Base-by-base conservation (phyloP, 2,329 filamentous ascomycete species). In the Didymella keratinophila region DNA sequence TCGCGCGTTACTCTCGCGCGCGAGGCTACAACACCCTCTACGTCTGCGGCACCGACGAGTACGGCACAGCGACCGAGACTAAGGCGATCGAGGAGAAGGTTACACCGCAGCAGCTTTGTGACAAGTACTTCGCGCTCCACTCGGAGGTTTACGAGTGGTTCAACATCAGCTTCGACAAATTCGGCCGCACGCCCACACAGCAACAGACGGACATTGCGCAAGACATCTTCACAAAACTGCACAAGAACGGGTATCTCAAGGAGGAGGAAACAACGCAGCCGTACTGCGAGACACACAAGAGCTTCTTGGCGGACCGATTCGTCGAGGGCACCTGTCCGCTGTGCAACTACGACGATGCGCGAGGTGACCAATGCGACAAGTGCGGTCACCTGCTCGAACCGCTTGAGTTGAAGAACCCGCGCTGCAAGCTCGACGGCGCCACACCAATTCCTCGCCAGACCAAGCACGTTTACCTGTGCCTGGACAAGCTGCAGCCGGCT, bases 141-240 rank as follows among this genome's bases (percentile, higher is more conserved):
- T 88, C 92, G 70, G 91, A 90, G 47, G 90, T 97, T 66, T 98
- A 98, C 78, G 86, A 96, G 77, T 97, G 94, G 92, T 99, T 99
- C 81, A 87, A 93, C 73, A 94, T 98, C 72, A 88, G 86, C 58
- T 98, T 98, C 75, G 94, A 98, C 79, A 89, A 93, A 78, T 99
- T 98, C 75, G 95, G 93, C 62, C 89, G 93, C 59, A 98, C 95
- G 5, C 92, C 93, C 3, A 98, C 94, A 18, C 79, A 86, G 53
- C 86, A 95, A 71, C 95, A 98, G 79, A 97, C 93, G 21, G 86
- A 92, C 66, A 98, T 99, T 69, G 91, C 93, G 10, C 95, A 98
- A 79, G 87, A 91, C 63, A 93, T 98, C 66, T 98, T 98, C 79
- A 81, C 83, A 55, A 89, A 93, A 76, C 86, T 99, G n/a, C 84